Base-by-base conservation (phyloP, 2,329 filamentous ascomycete species). In the Monilinia polystroma region DNA sequence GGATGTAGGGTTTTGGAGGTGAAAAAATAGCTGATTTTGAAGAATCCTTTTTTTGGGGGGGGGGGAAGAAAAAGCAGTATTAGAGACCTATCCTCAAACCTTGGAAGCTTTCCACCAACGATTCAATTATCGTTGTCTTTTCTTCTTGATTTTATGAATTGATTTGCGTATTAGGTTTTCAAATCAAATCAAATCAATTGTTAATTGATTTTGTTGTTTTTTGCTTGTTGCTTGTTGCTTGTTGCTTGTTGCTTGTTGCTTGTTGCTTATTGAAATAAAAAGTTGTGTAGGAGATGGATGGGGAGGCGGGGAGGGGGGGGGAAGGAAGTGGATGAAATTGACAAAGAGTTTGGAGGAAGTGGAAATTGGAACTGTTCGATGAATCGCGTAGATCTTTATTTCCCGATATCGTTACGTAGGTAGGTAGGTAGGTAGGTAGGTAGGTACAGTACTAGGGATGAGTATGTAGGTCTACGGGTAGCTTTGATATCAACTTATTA, bases 21-120 rank as follows among this genome's bases (percentile, higher is more conserved):
- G 72, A 71, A 59, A 71, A 59, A 73, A 64, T 71, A 70, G 69
- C 56, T 75, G 74, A 73, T 72, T 72, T 72, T 73, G 68, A 67
- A 70, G 69, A 70, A 71, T 54, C 65, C 68, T 70, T 68, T 71
- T 59, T 49, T 58, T 58, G 29, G 45, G 11, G 56, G 70, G 70
- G 69, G 41, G 14, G 26, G 41, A 72, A 69, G 43, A 45, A 73
- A 73, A 75, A 76, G 73, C 70, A 76, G 74, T 73, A 74, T 69
- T 75, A 76, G 71, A 75, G 74, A 76, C 74, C 73, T 73, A 72
- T 73, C 70, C 73, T 75, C 75, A 76, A 77, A 76, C 75, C 75
- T 76, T 75, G 38, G 12, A 72, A 69, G 71, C 67, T 52, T 49
- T 73, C 71, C 71, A 70, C 70, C 73, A 72, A 74, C 69, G 69